phyloP scores from a whole-genome alignment of 2,329 filamentous ascomycete genomes.

The Volutella citrinella region DNA sequence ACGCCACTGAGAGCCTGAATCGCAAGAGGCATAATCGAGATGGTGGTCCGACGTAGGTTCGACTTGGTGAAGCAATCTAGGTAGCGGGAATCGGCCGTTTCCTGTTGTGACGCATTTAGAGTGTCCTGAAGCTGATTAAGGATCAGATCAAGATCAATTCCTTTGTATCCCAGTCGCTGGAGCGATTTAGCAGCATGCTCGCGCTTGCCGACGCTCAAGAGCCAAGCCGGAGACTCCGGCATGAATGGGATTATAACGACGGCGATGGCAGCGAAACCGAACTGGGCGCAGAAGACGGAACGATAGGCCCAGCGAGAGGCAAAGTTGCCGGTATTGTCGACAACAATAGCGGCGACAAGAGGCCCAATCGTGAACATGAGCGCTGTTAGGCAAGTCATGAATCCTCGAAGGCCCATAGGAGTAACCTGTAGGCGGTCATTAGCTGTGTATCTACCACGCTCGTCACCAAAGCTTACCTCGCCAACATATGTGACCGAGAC shows the following conservation, averaged over 20 bases:
- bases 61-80: conserved; percentile 18
- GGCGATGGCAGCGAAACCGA: conserved; percentile 12
- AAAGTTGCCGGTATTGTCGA: conserved; percentile 8
- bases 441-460: too few species aligned
- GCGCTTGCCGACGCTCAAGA: conserved; percentile 8
- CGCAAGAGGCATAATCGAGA: conserved; percentile 15
- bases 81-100: conserved; percentile 13
- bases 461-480: too few species aligned
- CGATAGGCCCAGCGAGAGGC: conserved; percentile 14
- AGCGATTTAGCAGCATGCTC: conserved; percentile 11
- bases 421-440: too few species aligned
- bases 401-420: conserved; percentile 14
- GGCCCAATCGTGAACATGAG: conserved; percentile 16
- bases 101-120: conserved; percentile 11
- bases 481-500: conserved; percentile 16
- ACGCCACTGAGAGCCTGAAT: conserved; percentile 15
- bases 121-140: conserved; percentile 11
- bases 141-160: conserved; percentile 10
- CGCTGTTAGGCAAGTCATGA: conserved; percentile 10
- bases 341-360: conserved; percentile 13
- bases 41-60: conserved; percentile 17
- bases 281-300: conserved; percentile 15
- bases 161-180: conserved; percentile 9
- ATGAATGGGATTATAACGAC: conserved; percentile 12
- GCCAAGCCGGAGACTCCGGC: conserved; percentile 17